These are phyloP conservation scores for Eucalyptus microcorys DNA, from an alignment of 345 rosid genomes.

Conservation along the genomic window DNA sequence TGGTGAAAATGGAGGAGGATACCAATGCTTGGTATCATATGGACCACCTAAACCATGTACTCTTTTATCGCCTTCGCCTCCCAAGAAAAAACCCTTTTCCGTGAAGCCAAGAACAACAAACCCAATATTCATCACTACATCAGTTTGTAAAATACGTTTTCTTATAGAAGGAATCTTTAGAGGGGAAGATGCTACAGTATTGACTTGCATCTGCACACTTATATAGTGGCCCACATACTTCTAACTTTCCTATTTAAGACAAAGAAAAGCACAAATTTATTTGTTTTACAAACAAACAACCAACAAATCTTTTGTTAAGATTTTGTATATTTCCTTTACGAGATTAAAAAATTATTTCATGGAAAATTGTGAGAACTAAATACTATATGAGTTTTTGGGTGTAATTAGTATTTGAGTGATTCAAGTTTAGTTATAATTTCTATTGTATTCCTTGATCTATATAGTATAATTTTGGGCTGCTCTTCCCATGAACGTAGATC, in stretches of 20 bases:
- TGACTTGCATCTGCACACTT: background rate
- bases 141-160: background rate
- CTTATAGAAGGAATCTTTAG: background rate
- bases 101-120: background rate
- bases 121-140: background rate
- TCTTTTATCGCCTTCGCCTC: background rate
- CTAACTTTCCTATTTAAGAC: background rate
- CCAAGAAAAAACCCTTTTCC: background rate
- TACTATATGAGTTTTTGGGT: background rate
- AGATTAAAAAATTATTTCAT: background rate
- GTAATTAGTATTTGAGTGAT: fast-evolving
- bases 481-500: background rate
- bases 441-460: no score
- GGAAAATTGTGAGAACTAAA: background rate
- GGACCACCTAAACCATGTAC: background rate
- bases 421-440: background rate
- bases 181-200: background rate
- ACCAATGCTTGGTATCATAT: background rate
- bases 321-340: background rate
- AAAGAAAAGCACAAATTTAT: background rate
- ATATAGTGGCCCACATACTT: background rate
- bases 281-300: background rate
- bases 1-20: no score
- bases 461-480: background rate
- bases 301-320: background rate